These are phyloP conservation scores for Iris pallida DNA, from an alignment of 116 monocot genomes.

Conservation along the genomic window DNA sequence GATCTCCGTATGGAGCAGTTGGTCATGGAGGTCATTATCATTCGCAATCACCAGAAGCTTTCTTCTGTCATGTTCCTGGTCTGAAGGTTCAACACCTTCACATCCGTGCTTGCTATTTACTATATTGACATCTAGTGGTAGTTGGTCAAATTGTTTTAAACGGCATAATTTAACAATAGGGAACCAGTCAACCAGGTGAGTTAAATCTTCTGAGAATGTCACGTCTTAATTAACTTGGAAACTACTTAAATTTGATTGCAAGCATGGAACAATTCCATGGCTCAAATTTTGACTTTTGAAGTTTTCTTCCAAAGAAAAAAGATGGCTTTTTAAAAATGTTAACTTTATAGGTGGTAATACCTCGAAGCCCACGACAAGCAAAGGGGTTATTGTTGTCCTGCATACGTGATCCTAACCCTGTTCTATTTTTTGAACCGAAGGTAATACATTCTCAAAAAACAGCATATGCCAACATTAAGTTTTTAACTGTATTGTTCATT, in stretches of 20 bases:
- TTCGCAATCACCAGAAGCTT: constrained; percentile 93
- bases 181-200: not conserved
- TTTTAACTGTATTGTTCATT: too few species aligned
- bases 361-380: constrained; percentile 83
- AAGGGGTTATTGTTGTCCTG: constrained; percentile 72
- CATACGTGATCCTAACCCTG: constrained; percentile 93
- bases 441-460: constrained; percentile 12
- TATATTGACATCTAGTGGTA: not conserved
- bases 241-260: not conserved
- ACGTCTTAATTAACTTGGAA: not conserved
- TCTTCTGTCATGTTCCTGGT: constrained; percentile 99
- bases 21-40: constrained; percentile 99
- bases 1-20: constrained; percentile 96
- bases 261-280: too few species aligned
- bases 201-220: not conserved
- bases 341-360: constrained; percentile 72
- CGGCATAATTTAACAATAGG: not conserved
- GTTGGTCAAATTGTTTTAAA: not conserved
- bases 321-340: not conserved
- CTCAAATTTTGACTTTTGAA: not conserved
- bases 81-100: constrained; percentile 57
- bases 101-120: not conserved
- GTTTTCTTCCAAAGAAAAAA: not conserved
- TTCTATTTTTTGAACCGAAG: constrained; percentile 97
- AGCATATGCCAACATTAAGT: not conserved